phyloP scores from a whole-genome alignment of 2,329 filamentous ascomycete genomes.

The Aspergillus brunneoviolaceus region DNA sequence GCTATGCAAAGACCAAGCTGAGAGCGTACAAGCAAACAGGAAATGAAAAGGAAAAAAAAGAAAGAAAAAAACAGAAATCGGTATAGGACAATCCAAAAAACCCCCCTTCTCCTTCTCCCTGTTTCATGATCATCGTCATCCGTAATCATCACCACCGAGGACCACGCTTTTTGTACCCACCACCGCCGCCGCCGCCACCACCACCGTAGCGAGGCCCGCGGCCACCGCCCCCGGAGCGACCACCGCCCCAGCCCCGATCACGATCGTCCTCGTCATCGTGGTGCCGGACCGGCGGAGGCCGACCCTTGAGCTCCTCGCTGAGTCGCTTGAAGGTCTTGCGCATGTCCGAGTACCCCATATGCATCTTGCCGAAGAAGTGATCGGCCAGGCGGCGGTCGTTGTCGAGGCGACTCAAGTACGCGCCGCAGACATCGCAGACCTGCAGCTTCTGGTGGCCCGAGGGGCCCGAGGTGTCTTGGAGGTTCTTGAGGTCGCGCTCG shows the following conservation, averaged over 20 bases:
- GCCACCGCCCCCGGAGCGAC: conserved; percentile 42
- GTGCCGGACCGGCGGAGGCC: conserved; percentile 60
- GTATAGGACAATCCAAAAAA: not conserved
- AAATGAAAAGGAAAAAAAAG: not conserved
- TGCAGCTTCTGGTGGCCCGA: conserved; percentile 97
- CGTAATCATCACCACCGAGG: conserved; percentile 37
- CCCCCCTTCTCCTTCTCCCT: not conserved
- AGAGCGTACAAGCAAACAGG: not conserved
- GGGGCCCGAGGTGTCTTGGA: conserved; percentile 89
- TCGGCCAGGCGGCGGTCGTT: conserved; percentile 93
- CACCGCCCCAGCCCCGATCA: conserved; percentile 45
- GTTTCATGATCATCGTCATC: too few species aligned
- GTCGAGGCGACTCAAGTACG: conserved; percentile 86
- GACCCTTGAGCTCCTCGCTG: conserved; percentile 78
- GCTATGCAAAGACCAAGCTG: conserved; percentile 39
- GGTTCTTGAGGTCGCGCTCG: conserved; percentile 83
- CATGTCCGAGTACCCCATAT: conserved; percentile 97
- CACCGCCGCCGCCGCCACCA: conserved; percentile 42
- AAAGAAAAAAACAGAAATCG: too few species aligned
- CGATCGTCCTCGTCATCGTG: conserved; percentile 53
- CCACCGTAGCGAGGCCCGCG: conserved; percentile 44
- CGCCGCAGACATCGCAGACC: conserved; percentile 97
- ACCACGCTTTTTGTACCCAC: conserved; percentile 48
- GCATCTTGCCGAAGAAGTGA: conserved; percentile 99
- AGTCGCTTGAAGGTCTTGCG: conserved; percentile 87